These are phyloP conservation scores for Rhododendron ferrugineum DNA, from an alignment of 148 eudicot genomes.

Conservation along the genomic window DNA sequence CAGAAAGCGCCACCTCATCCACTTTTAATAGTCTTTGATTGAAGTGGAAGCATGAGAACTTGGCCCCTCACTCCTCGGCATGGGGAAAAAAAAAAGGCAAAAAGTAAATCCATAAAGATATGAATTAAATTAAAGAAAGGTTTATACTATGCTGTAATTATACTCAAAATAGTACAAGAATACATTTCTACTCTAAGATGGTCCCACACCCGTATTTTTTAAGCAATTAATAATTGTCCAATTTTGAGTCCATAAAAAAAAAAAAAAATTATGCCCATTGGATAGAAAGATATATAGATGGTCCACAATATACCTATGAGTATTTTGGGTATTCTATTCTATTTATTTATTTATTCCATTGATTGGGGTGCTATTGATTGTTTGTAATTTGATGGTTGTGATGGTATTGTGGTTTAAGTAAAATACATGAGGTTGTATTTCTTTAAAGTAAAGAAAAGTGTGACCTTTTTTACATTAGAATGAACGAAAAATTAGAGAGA, in stretches of 20 bases:
- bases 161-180: conserved; percentile 12
- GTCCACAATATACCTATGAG: background rate
- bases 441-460: background rate
- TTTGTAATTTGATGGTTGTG: background rate
- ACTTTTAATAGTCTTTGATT: background rate
- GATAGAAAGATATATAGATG: background rate
- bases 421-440: background rate
- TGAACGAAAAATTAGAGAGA: background rate
- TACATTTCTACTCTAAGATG: background rate
- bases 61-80: background rate
- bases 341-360: background rate
- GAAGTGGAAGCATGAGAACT: background rate
- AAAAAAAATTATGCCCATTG: background rate
- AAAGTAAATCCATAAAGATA: background rate
- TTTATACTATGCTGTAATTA: background rate
- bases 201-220: background rate
- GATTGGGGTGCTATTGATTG: background rate
- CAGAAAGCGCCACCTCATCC: conserved; percentile 12
- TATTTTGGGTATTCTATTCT: background rate
- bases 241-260: background rate
- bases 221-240: background rate
- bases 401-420: background rate
- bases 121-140: background rate
- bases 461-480: background rate
- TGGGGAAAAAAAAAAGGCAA: background rate